Evolutionary conservation across 2,329 filamentous ascomycete genomes (phyloP).

Genomic region (Metarhizium brunneum): DNA sequence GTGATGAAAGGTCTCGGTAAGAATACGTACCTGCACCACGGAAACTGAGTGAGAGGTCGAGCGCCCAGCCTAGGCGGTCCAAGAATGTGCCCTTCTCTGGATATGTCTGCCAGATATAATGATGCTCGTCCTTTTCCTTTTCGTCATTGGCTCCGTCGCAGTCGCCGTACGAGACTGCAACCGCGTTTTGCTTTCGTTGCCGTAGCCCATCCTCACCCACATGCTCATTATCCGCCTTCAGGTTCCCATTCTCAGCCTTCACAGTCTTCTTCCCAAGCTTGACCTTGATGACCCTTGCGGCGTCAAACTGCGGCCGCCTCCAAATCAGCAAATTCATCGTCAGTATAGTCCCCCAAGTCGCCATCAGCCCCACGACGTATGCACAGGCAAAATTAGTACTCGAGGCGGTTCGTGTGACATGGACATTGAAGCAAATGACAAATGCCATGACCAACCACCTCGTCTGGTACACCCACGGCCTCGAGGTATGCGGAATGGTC

Average conservation of each 20-base stretch:
- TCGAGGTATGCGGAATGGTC: constrained; percentile 41
- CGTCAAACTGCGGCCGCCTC: constrained; percentile 46
- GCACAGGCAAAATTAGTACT: constrained; percentile 42
- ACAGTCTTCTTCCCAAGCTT: not conserved
- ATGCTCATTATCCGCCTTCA: not conserved
- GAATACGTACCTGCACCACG: constrained; percentile 40
- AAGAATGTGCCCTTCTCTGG: constrained; percentile 38
- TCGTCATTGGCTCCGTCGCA: not conserved
- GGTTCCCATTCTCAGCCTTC: constrained; percentile 1
- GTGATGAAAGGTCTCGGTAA: not conserved
- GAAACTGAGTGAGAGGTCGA: constrained; percentile 45
- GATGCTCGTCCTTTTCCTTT: constrained; percentile 18
- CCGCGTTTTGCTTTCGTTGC: constrained; percentile 9
- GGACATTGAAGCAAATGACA: constrained; percentile 32
- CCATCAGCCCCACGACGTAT: constrained; percentile 41
- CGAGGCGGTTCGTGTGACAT: constrained; percentile 31
- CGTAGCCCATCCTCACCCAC: constrained; percentile 6
- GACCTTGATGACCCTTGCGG: constrained; percentile 36
- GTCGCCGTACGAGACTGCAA: not conserved
- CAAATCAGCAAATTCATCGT: constrained; percentile 41
- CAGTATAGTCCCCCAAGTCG: constrained; percentile 41
- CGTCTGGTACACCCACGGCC: constrained; percentile 39
- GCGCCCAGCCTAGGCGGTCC: constrained; percentile 44
- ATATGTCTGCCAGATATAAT: constrained; percentile 53
- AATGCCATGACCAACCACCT: constrained; percentile 39